Percentiles rank a stretch among this genome's conserved stretches.
Evolutionary conservation across 1,139 yeast species (phyloP).

Genomic region (Candida freyschussii): DNA sequence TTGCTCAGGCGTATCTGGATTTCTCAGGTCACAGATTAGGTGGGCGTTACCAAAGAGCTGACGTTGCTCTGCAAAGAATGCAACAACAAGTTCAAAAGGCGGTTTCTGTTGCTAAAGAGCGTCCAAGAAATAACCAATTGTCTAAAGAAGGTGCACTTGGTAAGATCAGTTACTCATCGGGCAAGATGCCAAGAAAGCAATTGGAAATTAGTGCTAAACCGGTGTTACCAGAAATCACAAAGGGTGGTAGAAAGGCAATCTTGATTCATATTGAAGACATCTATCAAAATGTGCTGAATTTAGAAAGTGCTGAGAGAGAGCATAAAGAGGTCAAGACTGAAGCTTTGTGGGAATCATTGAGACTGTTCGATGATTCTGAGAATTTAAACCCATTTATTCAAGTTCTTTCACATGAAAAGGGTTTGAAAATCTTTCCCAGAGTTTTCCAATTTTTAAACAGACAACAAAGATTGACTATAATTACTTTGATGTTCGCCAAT

Average conservation of each 20-base stretch:
- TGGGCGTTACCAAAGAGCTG: constrained; percentile 86
- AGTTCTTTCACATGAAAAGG: constrained; percentile 79
- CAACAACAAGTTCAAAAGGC: constrained; percentile 98
- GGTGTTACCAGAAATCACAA: constrained; percentile 33
- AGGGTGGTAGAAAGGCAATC: constrained; percentile 36
- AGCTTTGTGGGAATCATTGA: constrained; percentile 74
- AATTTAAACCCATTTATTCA: constrained; percentile 78
- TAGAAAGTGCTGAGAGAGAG: constrained; percentile 81
- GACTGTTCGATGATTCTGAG: constrained; percentile 52
- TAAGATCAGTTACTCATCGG: constrained; percentile 74
- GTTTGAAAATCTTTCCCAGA: constrained; percentile 84
- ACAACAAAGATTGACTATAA: constrained; percentile 73
- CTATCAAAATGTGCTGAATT: constrained; percentile 69
- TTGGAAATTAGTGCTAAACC: constrained; percentile 61
- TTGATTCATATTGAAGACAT: constrained; percentile 61
- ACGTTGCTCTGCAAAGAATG: constrained; percentile 93
- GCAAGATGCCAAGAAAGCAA: constrained; percentile 87
- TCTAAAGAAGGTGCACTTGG: constrained; percentile 88
- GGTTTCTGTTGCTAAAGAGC: constrained; percentile 88
- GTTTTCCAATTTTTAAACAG: constrained; percentile 76
- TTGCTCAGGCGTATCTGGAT: constrained; percentile 93
- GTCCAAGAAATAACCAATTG: constrained; percentile 66
- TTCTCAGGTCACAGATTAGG: constrained; percentile 91
- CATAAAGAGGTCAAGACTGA: constrained; percentile 49
- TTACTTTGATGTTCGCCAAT: constrained; percentile 77